Evolutionary conservation across 305 asterid genomes (phyloP), one percentile per base, ranked within the genome.

Genomic region (Solanum hybrid): DNA sequence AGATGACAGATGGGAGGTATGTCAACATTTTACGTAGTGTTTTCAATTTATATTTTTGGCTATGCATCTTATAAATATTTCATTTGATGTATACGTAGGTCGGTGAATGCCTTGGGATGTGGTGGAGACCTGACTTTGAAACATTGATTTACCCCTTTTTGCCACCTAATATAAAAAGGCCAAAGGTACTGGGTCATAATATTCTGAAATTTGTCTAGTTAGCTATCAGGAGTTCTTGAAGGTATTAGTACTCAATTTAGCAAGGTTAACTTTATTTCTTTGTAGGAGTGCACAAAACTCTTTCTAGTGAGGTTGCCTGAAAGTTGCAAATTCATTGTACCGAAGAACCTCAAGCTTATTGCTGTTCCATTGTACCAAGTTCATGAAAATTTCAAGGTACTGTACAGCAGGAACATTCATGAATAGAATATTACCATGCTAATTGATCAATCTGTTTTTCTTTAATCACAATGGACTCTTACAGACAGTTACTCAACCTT

Each of bases 101-200:
- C 15, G 10, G 91, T 89, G 99, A 95, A 93, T 96, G 98, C 90
- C 94, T 97, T 77, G 99, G 99, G 81, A 92, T 94, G 91, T 97
- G 99, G 99, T 96, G 99, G 99, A 95, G 92, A 91, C 94, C 96
- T 33, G 92, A 93, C 89, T 97, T 96, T 83, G 98, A 96, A 89
- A 78, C 96, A 37, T 70, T 93, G 88, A 90, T 92, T 20, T 94
- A 91, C 91, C 98, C 98, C 0, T 94, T 92, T 92, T 89, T 94
- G 91, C 98, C 99, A 68, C 95, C 95, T 41, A 93, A 93, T 89
- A 88, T 92, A 33, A 93, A 92, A 92, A 89, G 89, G 87, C 98
- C 94, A 4, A 93, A 90, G 95, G 95, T 93, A 88, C 8, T 79
- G 70, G 90, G 33, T 65, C 37, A 26, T 80, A 2, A 39, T 14